These are phyloP conservation scores for Aspergillus arachidicola DNA, from an alignment of 2,329 filamentous ascomycete genomes.

Conservation along the genomic window DNA sequence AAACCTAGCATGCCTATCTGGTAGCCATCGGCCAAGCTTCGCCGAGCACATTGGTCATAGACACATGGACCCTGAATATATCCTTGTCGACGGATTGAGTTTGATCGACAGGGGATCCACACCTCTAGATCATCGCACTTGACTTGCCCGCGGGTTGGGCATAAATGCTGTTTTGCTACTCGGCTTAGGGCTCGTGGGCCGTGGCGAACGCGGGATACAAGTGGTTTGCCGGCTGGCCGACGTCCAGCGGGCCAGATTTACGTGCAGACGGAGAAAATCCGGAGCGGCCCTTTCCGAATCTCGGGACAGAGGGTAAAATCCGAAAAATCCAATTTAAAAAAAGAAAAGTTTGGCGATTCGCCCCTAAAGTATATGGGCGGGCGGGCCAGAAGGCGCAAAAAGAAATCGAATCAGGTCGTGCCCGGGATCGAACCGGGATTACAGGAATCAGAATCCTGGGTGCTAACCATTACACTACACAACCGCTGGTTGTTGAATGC, in stretches of 20 bases:
- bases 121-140: not conserved
- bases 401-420: not conserved
- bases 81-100: not conserved
- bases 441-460: not conserved
- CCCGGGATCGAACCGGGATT: constrained; percentile 7
- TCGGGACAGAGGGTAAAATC: not conserved
- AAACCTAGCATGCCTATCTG: too few relatives aligned
- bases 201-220: not conserved
- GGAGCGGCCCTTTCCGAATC: not conserved
- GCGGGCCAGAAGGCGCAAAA: not conserved
- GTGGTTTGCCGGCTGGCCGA: not conserved
- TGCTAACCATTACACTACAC: constrained; percentile 8
- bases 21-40: not conserved
- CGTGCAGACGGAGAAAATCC: not conserved
- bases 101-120: not conserved
- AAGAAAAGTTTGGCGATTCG: too few relatives aligned
- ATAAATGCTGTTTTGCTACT: not conserved
- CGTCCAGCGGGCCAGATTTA: not conserved
- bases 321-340: too few relatives aligned
- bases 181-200: not conserved
- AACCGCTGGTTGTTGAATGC: not conserved
- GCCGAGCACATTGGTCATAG: not conserved
- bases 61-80: not conserved
- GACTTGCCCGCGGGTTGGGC: not conserved
- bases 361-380: not conserved